Percentiles rank a stretch among this genome's conserved stretches.
Conservation (phyloP, 1,139 yeast genomes). For the Suhomyces maxii region DNA sequence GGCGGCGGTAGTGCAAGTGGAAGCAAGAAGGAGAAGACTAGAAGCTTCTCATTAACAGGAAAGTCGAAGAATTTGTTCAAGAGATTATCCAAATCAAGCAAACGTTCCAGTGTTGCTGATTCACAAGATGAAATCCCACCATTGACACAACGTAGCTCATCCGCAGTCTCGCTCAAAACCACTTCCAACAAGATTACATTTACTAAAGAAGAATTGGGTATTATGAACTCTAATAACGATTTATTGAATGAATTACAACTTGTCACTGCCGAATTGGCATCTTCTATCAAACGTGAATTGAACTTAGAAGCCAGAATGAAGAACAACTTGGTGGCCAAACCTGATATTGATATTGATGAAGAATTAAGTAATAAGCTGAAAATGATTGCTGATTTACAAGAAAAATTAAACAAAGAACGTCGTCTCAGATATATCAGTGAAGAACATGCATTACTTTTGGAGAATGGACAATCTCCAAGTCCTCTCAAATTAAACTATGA, state of each 20-base stretch:
- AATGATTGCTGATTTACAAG: constrained; percentile 50
- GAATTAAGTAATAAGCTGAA: constrained; percentile 46
- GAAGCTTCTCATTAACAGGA: constrained; percentile 27
- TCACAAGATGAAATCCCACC: constrained; percentile 11
- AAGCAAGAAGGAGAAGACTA: constrained; percentile 20
- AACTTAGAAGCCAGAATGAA: constrained; percentile 51
- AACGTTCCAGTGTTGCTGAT: constrained; percentile 6
- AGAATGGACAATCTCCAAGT: constrained; percentile 55
- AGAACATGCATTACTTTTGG: constrained; percentile 60
- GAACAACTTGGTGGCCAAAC: constrained; percentile 2
- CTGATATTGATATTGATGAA: constrained; percentile 13
- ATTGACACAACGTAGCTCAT: constrained; percentile 5
- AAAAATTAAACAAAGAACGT: constrained; percentile 63
- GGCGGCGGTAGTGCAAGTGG: not conserved
- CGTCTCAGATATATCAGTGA: constrained; percentile 66
- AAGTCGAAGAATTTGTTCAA: constrained; percentile 36
- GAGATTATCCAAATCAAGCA: constrained; percentile 31
- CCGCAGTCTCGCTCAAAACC: constrained; percentile 1
- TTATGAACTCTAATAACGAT: constrained; percentile 58
- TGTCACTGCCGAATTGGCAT: constrained; percentile 70
- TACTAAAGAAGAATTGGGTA: constrained; percentile 60
- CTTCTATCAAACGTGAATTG: constrained; percentile 67
- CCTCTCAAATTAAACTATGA: constrained; percentile 58
- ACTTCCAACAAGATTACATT: constrained; percentile 25
- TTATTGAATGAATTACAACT: constrained; percentile 63